Conservation (phyloP, 2,329 filamentous ascomycete genomes). For the Monosporascus sp. region DNA sequence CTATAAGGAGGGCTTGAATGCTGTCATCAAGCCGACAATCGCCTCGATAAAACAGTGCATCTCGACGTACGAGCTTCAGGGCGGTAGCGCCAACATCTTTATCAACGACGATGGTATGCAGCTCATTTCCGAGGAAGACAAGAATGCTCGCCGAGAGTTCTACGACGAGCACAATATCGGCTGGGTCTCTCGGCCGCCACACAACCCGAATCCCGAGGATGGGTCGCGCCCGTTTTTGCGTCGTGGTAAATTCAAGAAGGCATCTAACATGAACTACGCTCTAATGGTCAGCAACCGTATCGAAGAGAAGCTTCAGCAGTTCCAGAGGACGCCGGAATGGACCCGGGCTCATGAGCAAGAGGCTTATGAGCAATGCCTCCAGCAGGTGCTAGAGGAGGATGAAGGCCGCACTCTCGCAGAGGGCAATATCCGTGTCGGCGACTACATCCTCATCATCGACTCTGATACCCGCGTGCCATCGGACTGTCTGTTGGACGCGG, state of each 20-base stretch:
- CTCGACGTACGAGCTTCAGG: conserved; percentile 54
- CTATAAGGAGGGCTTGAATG: conserved; percentile 43
- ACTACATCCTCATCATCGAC: conserved; percentile 76
- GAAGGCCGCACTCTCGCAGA: conserved; percentile 69
- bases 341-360: conserved; percentile 62
- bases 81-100: conserved; percentile 64
- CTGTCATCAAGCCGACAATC: conserved; percentile 50
- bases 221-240: conserved; percentile 48
- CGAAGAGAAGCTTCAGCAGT: conserved; percentile 59
- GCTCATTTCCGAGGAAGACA: conserved; percentile 45
- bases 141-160: conserved; percentile 45
- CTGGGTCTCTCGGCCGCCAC: conserved; percentile 47
- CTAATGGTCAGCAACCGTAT: conserved; percentile 64
- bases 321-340: conserved; percentile 58
- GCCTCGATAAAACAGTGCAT: conserved; percentile 52
- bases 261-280: conserved; percentile 68
- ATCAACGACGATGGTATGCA: conserved; percentile 67
- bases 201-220: conserved; percentile 47
- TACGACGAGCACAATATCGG: conserved; percentile 55
- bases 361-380: conserved; percentile 61
- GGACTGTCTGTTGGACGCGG: conserved; percentile 73
- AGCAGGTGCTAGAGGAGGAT: conserved; percentile 61
- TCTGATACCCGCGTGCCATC: conserved; percentile 73
- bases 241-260: conserved; percentile 64
- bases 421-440: conserved; percentile 79